These are phyloP conservation scores for Botryotinia narcissicola DNA, from an alignment of 2,329 filamentous ascomycete genomes.

Conservation along the genomic window DNA sequence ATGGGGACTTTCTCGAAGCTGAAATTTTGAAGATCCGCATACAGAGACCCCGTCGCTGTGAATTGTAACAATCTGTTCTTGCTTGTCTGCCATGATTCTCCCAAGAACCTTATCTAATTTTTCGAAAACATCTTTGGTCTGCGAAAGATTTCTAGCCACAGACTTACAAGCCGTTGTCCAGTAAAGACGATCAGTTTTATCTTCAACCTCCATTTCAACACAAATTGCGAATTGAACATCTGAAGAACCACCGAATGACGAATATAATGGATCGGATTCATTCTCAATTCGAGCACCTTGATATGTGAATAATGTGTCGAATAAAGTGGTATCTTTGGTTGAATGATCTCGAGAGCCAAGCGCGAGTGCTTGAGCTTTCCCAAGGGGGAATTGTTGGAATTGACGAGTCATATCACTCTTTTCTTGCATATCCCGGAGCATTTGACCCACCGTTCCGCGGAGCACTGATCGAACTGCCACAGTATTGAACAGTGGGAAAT, in stretches of 20 bases:
- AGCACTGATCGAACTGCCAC: constrained; percentile 71
- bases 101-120: constrained; percentile 59
- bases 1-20: constrained; percentile 5
- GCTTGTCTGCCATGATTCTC: constrained; percentile 51
- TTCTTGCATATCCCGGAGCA: constrained; percentile 72
- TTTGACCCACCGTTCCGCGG: constrained; percentile 62
- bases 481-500: constrained; percentile 94
- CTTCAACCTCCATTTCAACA: constrained; percentile 70
- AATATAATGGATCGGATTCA: constrained; percentile 29
- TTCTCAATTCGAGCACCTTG: constrained; percentile 48
- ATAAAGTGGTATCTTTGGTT: constrained; percentile 45
- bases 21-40: constrained; percentile 58
- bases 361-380: constrained; percentile 60
- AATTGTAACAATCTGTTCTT: constrained; percentile 55
- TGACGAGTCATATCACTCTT: constrained; percentile 64
- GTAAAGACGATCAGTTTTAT: constrained; percentile 46
- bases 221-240: constrained; percentile 80
- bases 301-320: constrained; percentile 66
- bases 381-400: constrained; percentile 74
- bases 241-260: constrained; percentile 49
- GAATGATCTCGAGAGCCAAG: constrained; percentile 34
- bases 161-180: constrained; percentile 74
- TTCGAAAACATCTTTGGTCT: constrained; percentile 52
- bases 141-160: constrained; percentile 47
- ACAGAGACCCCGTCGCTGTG: constrained; percentile 54